These are phyloP conservation scores for Tuber indicum DNA, from an alignment of 495 filamentous ascomycete genomes.

Conservation along the genomic window DNA sequence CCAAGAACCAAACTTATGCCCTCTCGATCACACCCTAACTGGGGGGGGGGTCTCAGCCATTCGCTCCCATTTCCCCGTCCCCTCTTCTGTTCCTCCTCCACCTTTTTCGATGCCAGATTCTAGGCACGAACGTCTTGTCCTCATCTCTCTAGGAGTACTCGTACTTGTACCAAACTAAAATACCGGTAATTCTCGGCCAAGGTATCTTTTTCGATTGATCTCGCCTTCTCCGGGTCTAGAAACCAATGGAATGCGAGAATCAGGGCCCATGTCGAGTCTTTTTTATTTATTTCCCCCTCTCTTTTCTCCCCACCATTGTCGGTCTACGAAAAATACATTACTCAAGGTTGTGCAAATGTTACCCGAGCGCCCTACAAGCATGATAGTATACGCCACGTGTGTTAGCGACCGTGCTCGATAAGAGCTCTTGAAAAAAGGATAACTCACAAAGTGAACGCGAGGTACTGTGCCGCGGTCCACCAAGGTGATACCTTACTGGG, in stretches of 20 bases:
- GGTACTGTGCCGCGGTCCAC: background rate
- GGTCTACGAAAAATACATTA: background rate
- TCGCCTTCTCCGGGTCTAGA: background rate
- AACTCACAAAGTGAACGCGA: background rate
- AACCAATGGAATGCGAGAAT: background rate
- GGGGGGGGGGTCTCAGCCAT: background rate
- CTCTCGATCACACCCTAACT: background rate
- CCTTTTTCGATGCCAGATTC: background rate
- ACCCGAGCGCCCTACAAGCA: background rate
- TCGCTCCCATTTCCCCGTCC: background rate
- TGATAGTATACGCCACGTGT: background rate
- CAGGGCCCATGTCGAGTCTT: background rate
- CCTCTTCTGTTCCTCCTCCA: background rate
- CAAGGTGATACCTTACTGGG: background rate
- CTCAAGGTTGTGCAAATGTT: background rate
- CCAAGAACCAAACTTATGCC: background rate
- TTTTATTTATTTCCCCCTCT: background rate
- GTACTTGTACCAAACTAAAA: background rate
- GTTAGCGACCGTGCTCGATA: background rate
- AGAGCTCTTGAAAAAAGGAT: background rate
- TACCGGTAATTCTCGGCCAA: background rate
- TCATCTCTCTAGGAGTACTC: background rate
- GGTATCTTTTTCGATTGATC: background rate
- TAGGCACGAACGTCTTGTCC: background rate
- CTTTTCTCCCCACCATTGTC: background rate